These are phyloP conservation scores for Geotrichum restrictum DNA, from an alignment of 1,139 yeast genomes.

Conservation along the genomic window DNA sequence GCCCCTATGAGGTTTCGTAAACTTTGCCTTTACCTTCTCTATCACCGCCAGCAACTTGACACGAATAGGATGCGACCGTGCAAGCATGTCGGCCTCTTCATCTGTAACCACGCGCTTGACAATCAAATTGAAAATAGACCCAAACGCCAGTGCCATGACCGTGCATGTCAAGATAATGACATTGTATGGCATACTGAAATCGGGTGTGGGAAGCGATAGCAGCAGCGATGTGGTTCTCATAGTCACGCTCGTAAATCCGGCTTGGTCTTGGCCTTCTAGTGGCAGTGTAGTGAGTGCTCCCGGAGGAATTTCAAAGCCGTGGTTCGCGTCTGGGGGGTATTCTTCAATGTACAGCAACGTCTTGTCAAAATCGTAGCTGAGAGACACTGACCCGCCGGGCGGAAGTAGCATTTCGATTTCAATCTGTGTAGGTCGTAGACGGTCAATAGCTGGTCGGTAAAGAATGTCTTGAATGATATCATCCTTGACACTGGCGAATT, in stretches of 20 bases:
- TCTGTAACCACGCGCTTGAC: slow-evolving; percentile 74
- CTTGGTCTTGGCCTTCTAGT: slow-evolving; percentile 19
- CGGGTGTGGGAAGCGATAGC: slow-evolving; percentile 90
- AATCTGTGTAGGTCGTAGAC: slow-evolving; percentile 76
- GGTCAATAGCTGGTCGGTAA: slow-evolving; percentile 75
- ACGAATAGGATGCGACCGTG: slow-evolving; percentile 15
- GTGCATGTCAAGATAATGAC: slow-evolving; percentile 94
- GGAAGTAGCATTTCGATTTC: slow-evolving; percentile 68
- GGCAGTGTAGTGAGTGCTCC: slow-evolving; percentile 58
- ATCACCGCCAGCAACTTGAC: not conserved
- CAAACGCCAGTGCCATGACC: slow-evolving; percentile 87
- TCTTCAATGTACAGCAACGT: slow-evolving; percentile 80
- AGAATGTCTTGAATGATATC: slow-evolving; percentile 52
- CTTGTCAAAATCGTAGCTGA: slow-evolving; percentile 82
- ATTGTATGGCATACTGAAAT: slow-evolving; percentile 97
- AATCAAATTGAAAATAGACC: slow-evolving; percentile 74
- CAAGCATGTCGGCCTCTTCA: slow-evolving; percentile 58
- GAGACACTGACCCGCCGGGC: slow-evolving; percentile 54
- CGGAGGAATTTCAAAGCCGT: slow-evolving; percentile 92
- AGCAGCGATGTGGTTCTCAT: slow-evolving; percentile 80
- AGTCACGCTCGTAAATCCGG: slow-evolving; percentile 45
- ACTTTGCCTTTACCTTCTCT: slow-evolving; percentile 10
- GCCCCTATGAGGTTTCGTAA: slow-evolving; percentile 24
- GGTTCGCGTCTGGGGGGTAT: slow-evolving; percentile 98
- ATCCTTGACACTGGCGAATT: slow-evolving; percentile 21